These are phyloP conservation scores for Xanthoconium separans DNA, from an alignment of 1,284 basidiomycete species.

Conservation along the genomic window DNA sequence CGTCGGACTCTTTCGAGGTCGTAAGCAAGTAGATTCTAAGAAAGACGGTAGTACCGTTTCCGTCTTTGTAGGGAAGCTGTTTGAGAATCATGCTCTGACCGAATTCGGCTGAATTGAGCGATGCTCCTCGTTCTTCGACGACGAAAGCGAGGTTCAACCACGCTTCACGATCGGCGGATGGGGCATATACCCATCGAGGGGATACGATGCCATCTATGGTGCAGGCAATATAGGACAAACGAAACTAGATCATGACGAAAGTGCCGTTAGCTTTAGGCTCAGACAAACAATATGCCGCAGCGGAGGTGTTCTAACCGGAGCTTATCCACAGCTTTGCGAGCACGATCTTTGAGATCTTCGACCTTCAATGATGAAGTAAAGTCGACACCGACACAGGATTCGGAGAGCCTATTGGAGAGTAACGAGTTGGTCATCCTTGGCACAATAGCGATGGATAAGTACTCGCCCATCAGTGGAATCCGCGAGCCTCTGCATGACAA, in stretches of 20 bases:
- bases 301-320: slow-evolving; percentile 12
- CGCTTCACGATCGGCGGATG: slow-evolving; percentile 16
- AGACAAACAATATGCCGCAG: background rate
- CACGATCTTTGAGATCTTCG: too few species aligned
- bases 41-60: slow-evolving; percentile 3
- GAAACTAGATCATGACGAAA: slow-evolving; percentile 7
- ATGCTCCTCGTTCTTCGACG: slow-evolving; percentile 17
- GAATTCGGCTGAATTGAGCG: slow-evolving; percentile 15
- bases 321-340: slow-evolving; percentile 15
- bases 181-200: slow-evolving; percentile 13
- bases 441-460: background rate
- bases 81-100: slow-evolving; percentile 13
- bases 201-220: slow-evolving; percentile 9
- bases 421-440: background rate
- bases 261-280: too few species aligned
- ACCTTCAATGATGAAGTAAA: too few species aligned
- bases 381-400: too few species aligned
- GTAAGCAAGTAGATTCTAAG: slow-evolving; percentile 18
- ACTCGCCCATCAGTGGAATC: slow-evolving; percentile 15
- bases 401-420: too few species aligned
- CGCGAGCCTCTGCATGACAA: slow-evolving; percentile 13
- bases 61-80: slow-evolving; percentile 16
- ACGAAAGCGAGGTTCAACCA: slow-evolving; percentile 21
- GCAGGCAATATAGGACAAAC: slow-evolving; percentile 5
- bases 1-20: slow-evolving; percentile 1